Evolutionary conservation across 331 rosid genomes (phyloP).

Genomic region (Acacia pycnantha): DNA sequence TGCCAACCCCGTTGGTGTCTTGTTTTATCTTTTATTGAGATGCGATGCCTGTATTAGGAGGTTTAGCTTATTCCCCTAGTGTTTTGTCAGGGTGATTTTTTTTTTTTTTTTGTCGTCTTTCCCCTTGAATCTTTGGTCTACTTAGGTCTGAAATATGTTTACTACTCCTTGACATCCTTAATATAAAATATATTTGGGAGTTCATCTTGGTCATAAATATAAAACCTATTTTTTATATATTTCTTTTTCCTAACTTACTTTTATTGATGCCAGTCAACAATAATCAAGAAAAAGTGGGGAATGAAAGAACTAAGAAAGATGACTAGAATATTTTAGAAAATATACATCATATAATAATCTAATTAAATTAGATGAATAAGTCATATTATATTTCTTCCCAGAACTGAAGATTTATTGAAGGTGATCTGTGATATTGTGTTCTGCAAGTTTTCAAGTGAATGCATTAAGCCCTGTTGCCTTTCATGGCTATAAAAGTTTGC

Average conservation of each 20-base stretch:
- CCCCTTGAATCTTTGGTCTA: not conserved
- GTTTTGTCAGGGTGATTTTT: not conserved
- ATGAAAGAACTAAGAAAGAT: no score
- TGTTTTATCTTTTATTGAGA: no score
- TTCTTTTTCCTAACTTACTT: no score
- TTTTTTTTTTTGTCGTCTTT: not conserved
- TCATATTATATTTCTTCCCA: not conserved
- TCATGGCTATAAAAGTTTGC: not conserved
- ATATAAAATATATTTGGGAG: no score
- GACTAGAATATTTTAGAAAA: no score
- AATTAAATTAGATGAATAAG: no score
- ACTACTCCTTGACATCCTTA: accelerated
- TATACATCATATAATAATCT: no score
- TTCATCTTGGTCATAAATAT: no score
- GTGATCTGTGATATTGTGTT: not conserved
- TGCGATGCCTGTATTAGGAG: not conserved
- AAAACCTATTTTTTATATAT: no score
- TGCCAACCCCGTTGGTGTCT: no score
- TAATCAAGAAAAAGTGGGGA: no score
- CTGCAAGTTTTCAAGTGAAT: not conserved
- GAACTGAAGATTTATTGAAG: not conserved
- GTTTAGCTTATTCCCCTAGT: not conserved
- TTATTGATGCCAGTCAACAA: no score
- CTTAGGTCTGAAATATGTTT: not conserved
- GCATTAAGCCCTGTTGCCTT: not conserved